A percentile compares a stretch with the other conserved stretches of the same genome.
phyloP scores from a whole-genome alignment of 192 early-diverging fungal species.

The Coemansia sp. region DNA sequence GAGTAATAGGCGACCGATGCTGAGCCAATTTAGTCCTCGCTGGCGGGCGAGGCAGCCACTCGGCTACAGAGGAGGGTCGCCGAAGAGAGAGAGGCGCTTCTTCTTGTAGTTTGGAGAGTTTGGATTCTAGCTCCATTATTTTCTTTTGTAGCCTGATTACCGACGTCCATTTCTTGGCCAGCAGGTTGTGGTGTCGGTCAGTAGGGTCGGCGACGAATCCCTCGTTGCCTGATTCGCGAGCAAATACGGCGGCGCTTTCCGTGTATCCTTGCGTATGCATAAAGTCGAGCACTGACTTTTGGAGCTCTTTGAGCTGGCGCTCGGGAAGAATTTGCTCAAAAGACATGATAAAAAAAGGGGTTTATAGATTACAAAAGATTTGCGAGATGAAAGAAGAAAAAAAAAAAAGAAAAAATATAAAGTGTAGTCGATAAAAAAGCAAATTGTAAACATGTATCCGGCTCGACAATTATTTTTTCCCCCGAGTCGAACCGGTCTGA shows the following conservation, averaged over 20 bases:
- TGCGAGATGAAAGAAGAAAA: background rate
- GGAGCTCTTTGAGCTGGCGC: slow-evolving; percentile 75
- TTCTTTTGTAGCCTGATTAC: slow-evolving; percentile 92
- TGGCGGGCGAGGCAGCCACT: slow-evolving; percentile 86
- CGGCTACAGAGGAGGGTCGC: slow-evolving; percentile 43
- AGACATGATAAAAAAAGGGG: slow-evolving; percentile 12
- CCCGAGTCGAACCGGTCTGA: too few relatives aligned
- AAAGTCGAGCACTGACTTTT: slow-evolving; percentile 83
- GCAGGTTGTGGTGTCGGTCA: slow-evolving; percentile 57
- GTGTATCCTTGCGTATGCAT: slow-evolving; percentile 73
- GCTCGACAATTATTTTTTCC: too few relatives aligned
- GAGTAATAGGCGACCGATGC: slow-evolving; percentile 80
- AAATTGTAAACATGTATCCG: too few relatives aligned
- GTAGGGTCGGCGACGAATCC: slow-evolving; percentile 74
- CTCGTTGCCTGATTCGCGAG: slow-evolving; percentile 70
- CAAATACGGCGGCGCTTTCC: slow-evolving; percentile 68
- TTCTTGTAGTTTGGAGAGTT: slow-evolving; percentile 75
- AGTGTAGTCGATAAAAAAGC: too few relatives aligned
- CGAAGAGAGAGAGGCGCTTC: slow-evolving; percentile 31
- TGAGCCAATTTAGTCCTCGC: slow-evolving; percentile 71
- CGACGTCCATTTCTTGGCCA: slow-evolving; percentile 88
- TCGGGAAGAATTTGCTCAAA: slow-evolving; percentile 59
- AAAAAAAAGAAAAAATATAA: background rate
- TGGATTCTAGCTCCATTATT: slow-evolving; percentile 92
- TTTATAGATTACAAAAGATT: background rate